Base-by-base conservation (phyloP, 805 yeast genomes). In the Saccharomycopsis malanga region DNA sequence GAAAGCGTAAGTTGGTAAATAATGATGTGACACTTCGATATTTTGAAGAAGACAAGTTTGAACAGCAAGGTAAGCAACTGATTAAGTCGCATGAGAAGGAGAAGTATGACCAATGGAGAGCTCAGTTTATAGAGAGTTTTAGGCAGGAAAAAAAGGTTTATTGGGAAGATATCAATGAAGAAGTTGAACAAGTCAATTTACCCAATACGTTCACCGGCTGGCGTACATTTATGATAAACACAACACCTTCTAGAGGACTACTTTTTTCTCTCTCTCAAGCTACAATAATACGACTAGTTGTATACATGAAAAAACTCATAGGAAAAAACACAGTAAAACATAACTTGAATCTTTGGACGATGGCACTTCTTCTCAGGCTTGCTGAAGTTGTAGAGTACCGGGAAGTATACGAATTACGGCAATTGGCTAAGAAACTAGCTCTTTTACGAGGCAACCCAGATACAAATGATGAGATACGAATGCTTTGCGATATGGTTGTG, bases 121-220 rank as follows among this genome's bases (percentile, higher is more conserved):
- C n/a, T n/a, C n/a, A n/a, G n/a, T n/a, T n/a, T n/a, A n/a, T n/a
- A n/a, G n/a, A n/a, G n/a, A n/a, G n/a, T n/a, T n/a, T n/a, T n/a
- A n/a, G n/a, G n/a, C n/a, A n/a, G n/a, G n/a, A n/a, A n/a, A n/a
- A n/a, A n/a, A n/a, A n/a, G n/a, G n/a, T n/a, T n/a, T n/a, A n/a
- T n/a, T n/a, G n/a, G n/a, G n/a, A n/a, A n/a, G n/a, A n/a, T n/a
- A n/a, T n/a, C n/a, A n/a, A n/a, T n/a, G n/a, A n/a, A n/a, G n/a
- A n/a, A n/a, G n/a, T n/a, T n/a, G n/a, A n/a, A n/a, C n/a, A n/a
- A n/a, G n/a, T n/a, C n/a, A n/a, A n/a, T n/a, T n/a, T 50, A 5
- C 54, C 54, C n/a, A 29, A 38, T 14, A 51, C 37, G 15, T 51
- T 51, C 42, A 51, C 54, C 5, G 43, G 24, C 34, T 51, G 54